Base-by-base conservation (phyloP, 805 yeast genomes). In the Starmera caribaea region DNA sequence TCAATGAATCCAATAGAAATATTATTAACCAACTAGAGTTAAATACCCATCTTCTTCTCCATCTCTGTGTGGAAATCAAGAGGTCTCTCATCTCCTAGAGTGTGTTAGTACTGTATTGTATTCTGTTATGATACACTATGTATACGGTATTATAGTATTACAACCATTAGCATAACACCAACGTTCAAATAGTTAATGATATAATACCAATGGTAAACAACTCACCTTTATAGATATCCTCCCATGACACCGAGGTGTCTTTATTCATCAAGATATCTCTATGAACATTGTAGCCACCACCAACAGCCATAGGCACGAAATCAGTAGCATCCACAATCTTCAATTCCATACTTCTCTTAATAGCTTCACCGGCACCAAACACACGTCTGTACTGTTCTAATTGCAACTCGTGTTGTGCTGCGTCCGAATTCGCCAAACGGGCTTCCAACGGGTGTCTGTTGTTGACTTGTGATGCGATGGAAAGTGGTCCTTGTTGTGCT, bases 321-420 rank as follows among this genome's bases (percentile, higher is more conserved):
- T 83, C 87, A 12, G 84, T 74, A 37, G 70, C 66, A 35, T 76
- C 74, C 3, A 90, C 81, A 21, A 90, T 72, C 41, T 76, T 68
- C 54, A 85, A 65, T 53, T 92, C 98, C 96, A 92, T 88, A 28
- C 80, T 77, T 54, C 97, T 73, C 55, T 81, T 81, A 59, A 90
- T 82, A 8, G 98, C 97, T 54, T 85, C 97, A 10, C 92, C 96
- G 36, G 90, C 77, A 13, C 98, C 98, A 59, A 83, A 88, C 14
- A 84, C 63, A 48, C 94, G 74, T 57, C 95, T 75, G 61, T 84
- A 80, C 43, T 76, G 76, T 57, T 88, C 92, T 66, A 89, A 53
- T 52, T 77, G 78, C 47, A 80, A 66, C 27, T 76, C 76, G 29
- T 73, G 72, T 54, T 87, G 88, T 11, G 81, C 81, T 34, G 68